Evolutionary conservation across 2,329 filamentous ascomycete species (phyloP), one percentile per base, ranked within the genome.

Genomic region (Xylariaceae sp.): DNA sequence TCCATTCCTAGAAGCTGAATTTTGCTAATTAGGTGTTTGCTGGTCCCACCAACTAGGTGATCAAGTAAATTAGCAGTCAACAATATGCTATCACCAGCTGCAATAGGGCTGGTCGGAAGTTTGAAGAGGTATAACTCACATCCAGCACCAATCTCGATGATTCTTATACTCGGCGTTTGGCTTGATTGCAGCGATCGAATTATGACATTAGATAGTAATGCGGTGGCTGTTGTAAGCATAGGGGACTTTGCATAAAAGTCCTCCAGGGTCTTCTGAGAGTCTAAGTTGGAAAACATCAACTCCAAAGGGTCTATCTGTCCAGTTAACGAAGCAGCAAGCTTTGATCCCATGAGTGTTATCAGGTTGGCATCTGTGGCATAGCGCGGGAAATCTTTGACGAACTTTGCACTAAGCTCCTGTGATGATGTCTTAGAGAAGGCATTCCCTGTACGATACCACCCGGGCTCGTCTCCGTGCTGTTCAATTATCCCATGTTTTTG

Each of bases 41-140:
- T 72, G 1, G 74, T 77, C 0, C 71, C 73, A 5, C 74, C 74
- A 19, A 36, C 33, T 36, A 36, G 10, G n/a, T n/a, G n/a, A n/a
- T n/a, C n/a, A n/a, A n/a, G n/a, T n/a, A n/a, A n/a, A n/a, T n/a
- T n/a, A n/a, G n/a, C n/a, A n/a, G n/a, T n/a, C n/a, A n/a, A n/a
- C n/a, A n/a, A n/a, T n/a, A n/a, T n/a, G n/a, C n/a, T n/a, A n/a
- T n/a, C n/a, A n/a, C n/a, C n/a, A n/a, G n/a, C n/a, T n/a, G n/a
- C n/a, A n/a, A n/a, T n/a, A n/a, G n/a, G n/a, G n/a, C n/a, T n/a
- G n/a, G n/a, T n/a, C n/a, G n/a, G n/a, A n/a, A n/a, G n/a, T n/a
- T n/a, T n/a, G n/a, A n/a, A n/a, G n/a, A n/a, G 33, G 14, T 10
- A 10, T 36, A 14, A 36, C 33, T 36, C 14, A 36, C 33, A 36